phyloP scores from a whole-genome alignment of 306 rosid genomes.

The Lablab purpureus region DNA sequence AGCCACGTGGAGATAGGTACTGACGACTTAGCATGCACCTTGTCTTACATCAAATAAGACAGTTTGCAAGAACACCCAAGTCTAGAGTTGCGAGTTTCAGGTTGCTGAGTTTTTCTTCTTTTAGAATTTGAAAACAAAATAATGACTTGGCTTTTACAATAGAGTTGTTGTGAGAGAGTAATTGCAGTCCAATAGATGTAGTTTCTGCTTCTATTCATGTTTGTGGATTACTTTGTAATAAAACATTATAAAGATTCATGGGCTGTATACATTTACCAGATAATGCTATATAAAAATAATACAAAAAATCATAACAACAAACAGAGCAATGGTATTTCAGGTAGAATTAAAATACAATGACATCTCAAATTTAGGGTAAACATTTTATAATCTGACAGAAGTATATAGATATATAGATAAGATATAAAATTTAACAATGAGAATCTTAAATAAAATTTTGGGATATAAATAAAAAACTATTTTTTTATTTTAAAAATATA shows the following conservation, averaged over 20 bases:
- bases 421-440: no score
- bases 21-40: slow-evolving; percentile 52
- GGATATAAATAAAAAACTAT: no score
- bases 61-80: not conserved
- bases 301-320: no score
- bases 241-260: slow-evolving; percentile 32
- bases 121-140: slow-evolving; percentile 24
- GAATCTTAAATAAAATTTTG: no score
- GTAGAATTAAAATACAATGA: no score
- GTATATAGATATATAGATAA: no score
- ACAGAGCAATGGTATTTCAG: no score
- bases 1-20: slow-evolving; percentile 73
- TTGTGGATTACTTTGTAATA: slow-evolving; percentile 42
- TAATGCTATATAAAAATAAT: not conserved
- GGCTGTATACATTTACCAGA: slow-evolving; percentile 39
- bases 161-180: slow-evolving; percentile 42
- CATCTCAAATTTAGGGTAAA: no score
- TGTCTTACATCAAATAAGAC: slow-evolving; percentile 5
- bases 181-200: slow-evolving; percentile 41
- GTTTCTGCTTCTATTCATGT: slow-evolving; percentile 34
- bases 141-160: slow-evolving; percentile 34
- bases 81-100: slow-evolving; percentile 37
- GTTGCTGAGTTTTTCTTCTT: slow-evolving; percentile 34
- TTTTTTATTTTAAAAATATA: no score
- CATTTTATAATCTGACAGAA: no score